phyloP scores from a whole-genome alignment of 805 yeast species.

The Kodamaea sagamina region DNA sequence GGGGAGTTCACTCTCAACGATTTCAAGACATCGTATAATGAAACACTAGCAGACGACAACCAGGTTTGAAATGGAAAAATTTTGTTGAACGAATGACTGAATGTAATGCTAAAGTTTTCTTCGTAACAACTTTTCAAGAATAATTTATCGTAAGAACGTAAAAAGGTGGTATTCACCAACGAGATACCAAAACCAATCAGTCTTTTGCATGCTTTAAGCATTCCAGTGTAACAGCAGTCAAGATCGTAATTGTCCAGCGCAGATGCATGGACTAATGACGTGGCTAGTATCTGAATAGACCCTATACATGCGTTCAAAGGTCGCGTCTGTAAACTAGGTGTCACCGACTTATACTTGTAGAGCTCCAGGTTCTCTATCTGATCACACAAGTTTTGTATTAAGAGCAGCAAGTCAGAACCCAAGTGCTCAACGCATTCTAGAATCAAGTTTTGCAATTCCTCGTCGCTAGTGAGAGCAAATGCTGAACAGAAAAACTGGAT shows the following conservation, averaged over 20 bases:
- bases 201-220: constrained; percentile 35
- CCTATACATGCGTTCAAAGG: constrained; percentile 39
- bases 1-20: constrained; percentile 25
- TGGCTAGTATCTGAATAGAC: constrained; percentile 39
- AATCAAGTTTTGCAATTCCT: constrained; percentile 13
- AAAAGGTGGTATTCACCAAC: constrained; percentile 41
- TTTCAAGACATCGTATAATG: constrained; percentile 43
- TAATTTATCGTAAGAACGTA: constrained; percentile 41
- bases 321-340: constrained; percentile 6
- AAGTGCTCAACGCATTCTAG: constrained; percentile 24
- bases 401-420: constrained; percentile 34
- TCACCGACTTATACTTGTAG: constrained; percentile 12
- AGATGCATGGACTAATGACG: constrained; percentile 26
- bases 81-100: constrained; percentile 20
- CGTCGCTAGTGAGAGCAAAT: constrained; percentile 31
- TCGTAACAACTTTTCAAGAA: constrained; percentile 31
- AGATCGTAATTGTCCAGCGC: constrained; percentile 24
- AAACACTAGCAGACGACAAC: constrained; percentile 35
- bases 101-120: constrained; percentile 17
- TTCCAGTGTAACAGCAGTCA: constrained; percentile 27
- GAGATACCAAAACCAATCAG: constrained; percentile 39
- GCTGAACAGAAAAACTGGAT: constrained; percentile 51
- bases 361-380: constrained; percentile 26
- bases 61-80: constrained; percentile 44
- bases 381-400: constrained; percentile 23